These are phyloP conservation scores for Niveomyces coronatus DNA, from an alignment of 2,329 filamentous ascomycete species.

Conservation along the genomic window DNA sequence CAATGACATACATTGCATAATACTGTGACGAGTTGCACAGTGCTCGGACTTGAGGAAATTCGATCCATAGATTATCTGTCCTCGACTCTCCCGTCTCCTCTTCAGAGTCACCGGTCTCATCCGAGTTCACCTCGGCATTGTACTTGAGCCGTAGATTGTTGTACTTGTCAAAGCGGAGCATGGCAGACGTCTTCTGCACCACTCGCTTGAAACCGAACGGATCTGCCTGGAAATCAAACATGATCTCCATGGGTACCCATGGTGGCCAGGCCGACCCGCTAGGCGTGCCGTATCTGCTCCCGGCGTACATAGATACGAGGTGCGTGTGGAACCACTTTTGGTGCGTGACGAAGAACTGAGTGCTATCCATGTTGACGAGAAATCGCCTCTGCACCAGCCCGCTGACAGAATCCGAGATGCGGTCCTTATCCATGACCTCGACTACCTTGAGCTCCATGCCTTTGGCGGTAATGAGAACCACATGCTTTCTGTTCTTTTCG, in stretches of 20 bases:
- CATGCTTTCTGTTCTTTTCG: slow-evolving; percentile 93
- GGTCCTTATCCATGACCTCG: slow-evolving; percentile 94
- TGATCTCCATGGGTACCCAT: slow-evolving; percentile 96
- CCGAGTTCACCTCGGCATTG: slow-evolving; percentile 78
- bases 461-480: slow-evolving; percentile 93
- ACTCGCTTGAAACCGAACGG: slow-evolving; percentile 97
- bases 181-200: slow-evolving; percentile 92
- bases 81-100: slow-evolving; percentile 57
- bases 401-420: slow-evolving; percentile 85
- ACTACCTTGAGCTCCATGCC: slow-evolving; percentile 97
- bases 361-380: slow-evolving; percentile 89
- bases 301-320: slow-evolving; percentile 85
- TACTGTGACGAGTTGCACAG: slow-evolving; percentile 96
- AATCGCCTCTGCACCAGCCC: slow-evolving; percentile 93
- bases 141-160: slow-evolving; percentile 95
- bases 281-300: slow-evolving; percentile 81
- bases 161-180: slow-evolving; percentile 93
- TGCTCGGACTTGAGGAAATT: slow-evolving; percentile 89
- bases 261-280: slow-evolving; percentile 86
- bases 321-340: slow-evolving; percentile 81
- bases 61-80: slow-evolving; percentile 95
- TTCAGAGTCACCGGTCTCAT: slow-evolving; percentile 35
- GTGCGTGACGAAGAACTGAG: slow-evolving; percentile 95
- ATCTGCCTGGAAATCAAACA: slow-evolving; percentile 91
- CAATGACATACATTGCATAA: slow-evolving; percentile 96